Base-by-base conservation (phyloP, 306 rosid species). In the Alnus rubra region DNA sequence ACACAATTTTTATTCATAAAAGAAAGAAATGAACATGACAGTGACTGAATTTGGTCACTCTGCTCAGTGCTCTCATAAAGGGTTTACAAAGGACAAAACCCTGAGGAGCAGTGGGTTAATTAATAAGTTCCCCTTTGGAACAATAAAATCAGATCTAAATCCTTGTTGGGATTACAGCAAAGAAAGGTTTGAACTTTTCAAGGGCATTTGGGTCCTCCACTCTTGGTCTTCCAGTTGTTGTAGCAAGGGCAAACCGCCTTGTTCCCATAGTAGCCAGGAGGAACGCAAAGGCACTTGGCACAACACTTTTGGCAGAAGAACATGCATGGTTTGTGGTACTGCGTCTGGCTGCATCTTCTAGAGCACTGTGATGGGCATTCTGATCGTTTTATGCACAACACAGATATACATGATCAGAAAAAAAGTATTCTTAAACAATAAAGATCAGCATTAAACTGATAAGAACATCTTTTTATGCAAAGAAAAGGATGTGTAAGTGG, bases 121-220 rank as follows among this genome's bases (percentile, higher is more conserved):
- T 37, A 62, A 13, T 62, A 30, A 62, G 11, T 62, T 30, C 69
- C 35, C 69, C 2, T 23, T 23, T 23, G 28, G 28, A 69, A 54
- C 71, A 16, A 50, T 63, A 33, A 39, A 5, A 73, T 67, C 58
- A 76, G 74, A 70, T 8, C 33, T 56, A n/a, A 53, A 68, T 47
- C 64, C 65, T 59, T 62, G 54, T 51, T 75, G 49, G 67, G 79
- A 47, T 50, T 75, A 11, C 63, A 64, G 15, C 4, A 53, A 9
- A 50, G 47, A 31, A 23, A 5, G 45, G 4, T 3, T 35, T 18
- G 10, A 1, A n/a, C 62, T 31, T 13, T 73, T 85, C 69, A 86
- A 84, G 89, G 91, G 69, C 91, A 88, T 69, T 89, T 89, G 65
- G 93, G 93, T 65, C 93, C 91, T 80, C 88, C 93, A 23, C 77